Percentiles rank a stretch among this genome's conserved stretches.
Evolutionary conservation across 306 rosid species (phyloP).

Genomic region (Acacia confusa): DNA sequence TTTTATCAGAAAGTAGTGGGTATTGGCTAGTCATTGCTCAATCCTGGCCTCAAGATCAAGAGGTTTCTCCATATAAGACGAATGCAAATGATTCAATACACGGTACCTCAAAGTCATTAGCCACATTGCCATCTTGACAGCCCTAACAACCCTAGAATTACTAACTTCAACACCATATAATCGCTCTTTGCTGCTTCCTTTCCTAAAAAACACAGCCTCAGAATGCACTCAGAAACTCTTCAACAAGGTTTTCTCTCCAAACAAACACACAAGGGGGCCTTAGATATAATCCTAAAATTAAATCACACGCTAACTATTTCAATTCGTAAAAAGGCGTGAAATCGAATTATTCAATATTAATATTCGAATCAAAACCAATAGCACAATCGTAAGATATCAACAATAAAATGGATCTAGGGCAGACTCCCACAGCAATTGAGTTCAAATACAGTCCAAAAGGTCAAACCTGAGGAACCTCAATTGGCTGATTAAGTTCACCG

Average conservation of each 20-base stretch:
- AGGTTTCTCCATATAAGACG: not conserved
- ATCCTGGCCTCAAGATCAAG: not conserved
- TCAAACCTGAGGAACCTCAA: slow-evolving; percentile 89
- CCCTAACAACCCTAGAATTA: not conserved
- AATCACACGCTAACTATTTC: not conserved
- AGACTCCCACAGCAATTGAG: not conserved
- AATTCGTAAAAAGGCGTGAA: not conserved
- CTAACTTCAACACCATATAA: not conserved
- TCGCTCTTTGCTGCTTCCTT: not conserved
- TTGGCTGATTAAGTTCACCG: slow-evolving; percentile 97
- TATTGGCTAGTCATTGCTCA: not conserved
- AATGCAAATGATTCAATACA: not conserved
- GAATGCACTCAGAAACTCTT: not conserved
- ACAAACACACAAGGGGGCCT: not conserved
- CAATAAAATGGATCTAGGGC: not conserved
- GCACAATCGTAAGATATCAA: not conserved
- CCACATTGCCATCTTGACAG: not conserved
- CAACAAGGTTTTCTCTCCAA: not conserved
- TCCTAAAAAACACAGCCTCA: not conserved
- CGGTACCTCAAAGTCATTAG: not conserved
- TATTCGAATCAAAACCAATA: not conserved
- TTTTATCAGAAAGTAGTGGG: not conserved
- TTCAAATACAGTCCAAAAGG: not conserved
- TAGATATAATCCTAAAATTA: not conserved
- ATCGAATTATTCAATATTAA: not conserved